These are phyloP conservation scores for Fraxinus sp. DNA, from an alignment of 305 asterid genomes.

Conservation along the genomic window DNA sequence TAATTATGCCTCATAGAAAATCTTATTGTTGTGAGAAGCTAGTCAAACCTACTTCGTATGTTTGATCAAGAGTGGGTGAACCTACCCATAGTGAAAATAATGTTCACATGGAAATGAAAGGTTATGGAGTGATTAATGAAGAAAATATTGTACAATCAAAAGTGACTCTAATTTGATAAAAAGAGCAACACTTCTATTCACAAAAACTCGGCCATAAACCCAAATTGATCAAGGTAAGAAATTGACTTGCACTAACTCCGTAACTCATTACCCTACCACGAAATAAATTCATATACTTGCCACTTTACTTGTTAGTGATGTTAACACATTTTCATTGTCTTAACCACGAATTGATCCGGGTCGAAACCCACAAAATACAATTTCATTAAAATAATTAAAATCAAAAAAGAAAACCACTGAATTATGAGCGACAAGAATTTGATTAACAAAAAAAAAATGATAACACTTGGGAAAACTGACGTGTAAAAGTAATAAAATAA, in stretches of 20 bases:
- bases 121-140: not conserved
- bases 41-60: not conserved
- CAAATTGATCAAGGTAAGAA: not conserved
- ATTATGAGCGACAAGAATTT: not conserved
- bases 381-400: not conserved
- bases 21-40: not conserved
- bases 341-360: not conserved
- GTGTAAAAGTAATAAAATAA: not conserved
- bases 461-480: not conserved
- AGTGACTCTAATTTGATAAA: not conserved
- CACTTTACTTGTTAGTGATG: not conserved
- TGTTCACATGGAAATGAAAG: not conserved
- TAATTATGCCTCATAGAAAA: not conserved
- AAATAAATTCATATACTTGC: not conserved
- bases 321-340: not conserved
- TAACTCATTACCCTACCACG: not conserved
- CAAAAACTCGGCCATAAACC: not conserved
- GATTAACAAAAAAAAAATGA: not conserved
- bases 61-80: not conserved
- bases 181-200: not conserved
- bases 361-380: not conserved
- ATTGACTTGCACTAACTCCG: not conserved
- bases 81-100: not conserved
- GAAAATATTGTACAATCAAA: not conserved
- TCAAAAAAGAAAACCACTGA: not conserved